Evolutionary conservation across 768 basidiomycete species (phyloP), one percentile per base, ranked within the genome.

Genomic region (Pleurotus eryngii): DNA sequence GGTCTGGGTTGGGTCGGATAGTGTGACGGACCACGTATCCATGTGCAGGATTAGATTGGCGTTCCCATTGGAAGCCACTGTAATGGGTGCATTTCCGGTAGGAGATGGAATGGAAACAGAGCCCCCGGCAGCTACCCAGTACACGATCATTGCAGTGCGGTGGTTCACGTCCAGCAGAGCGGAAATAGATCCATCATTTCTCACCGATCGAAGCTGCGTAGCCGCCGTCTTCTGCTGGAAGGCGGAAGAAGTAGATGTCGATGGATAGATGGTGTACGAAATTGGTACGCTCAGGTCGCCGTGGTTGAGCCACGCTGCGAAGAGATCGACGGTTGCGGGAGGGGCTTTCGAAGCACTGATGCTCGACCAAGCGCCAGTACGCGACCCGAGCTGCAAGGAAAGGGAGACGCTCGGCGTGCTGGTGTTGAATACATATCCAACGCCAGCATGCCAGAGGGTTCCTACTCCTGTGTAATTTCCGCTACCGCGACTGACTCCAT

Each of bases 1-100:
- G 18, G 70, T 68, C 63, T 80, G 78, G 22, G 77, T 76, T 11
- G 81, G 81, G 61, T 83, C 81, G 0, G 82, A 73, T 8, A 80
- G 72, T 0, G 76, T 79, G 57, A 83, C 59, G 26, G 63, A 67
- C 60, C 72, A 65, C 2, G 66, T 65, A 35, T 71, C 64, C 57
- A 73, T 47, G 8, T 69, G 56, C 57, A 75, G 67, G 5, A 78
- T 70, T 15, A 77, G 45, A 1, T 61, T 65, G 9, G 69, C 62
- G 46, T 72, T 76, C 3, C 65, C 74, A 48, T 68, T 72, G 5
- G 75, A 61, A 27, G 67, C 65, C 17, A 76, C 60, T 17, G 67
- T 73, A n/a, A 72, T 63, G n/a, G 68, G 63, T 2, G 65, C 67
- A 40, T 61, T 61, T 3, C 63, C 62, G 38, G n/a, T 27, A 22